Evolutionary conservation across 345 rosid species (phyloP), one percentile per base, ranked within the genome.

Genomic region (Rhodomyrtus tomentosa): DNA sequence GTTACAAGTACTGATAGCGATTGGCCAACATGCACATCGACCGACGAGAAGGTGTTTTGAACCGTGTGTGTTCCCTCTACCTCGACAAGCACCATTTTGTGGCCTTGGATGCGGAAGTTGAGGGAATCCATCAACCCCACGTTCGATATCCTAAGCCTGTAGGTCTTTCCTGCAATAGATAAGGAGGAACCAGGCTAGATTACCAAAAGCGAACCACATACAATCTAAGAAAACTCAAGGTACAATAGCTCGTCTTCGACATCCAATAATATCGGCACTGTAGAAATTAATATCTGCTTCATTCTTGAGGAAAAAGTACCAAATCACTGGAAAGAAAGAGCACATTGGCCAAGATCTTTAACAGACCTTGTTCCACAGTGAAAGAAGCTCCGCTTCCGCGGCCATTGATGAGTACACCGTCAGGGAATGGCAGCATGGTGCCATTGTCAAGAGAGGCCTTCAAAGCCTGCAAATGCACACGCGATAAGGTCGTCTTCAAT

Each of bases 341-440:
- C 7, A 68, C 7, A 36, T 9, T 18, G 10, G 79, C 36, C 79
- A 20, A 36, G 45, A 68, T 18, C 79, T 2, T 68, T 5, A 18
- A 55, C 84, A 45, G 42, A 95, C 99, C 99, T 92, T 93, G 96
- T 80, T 94, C 98, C 73, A 97, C 96, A 24, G 87, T 95, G 32
- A 97, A 87, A 51, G 87, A 82, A 45, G 92, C 92, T 82, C 99
- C 98, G 20, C 79, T 89, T 24, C 98, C 94, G 1, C 97, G 92
- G 5, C 99, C 99, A 81, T 97, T 97, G 89, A 97, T 95, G 88
- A 97, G 96, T 85, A 97, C 90, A 48, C 96, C 98, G 81, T 95
- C 95, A 62, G 99, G 94, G 74, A 88, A 86, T 27, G 99, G 98
- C 32, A 97, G 85, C 89, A 89, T 92, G 36, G 82, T 90, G 5